Percentiles rank a stretch among this genome's conserved stretches.
Evolutionary conservation across 148 eudicot genomes (phyloP).

Genomic region (Cornus controversa): DNA sequence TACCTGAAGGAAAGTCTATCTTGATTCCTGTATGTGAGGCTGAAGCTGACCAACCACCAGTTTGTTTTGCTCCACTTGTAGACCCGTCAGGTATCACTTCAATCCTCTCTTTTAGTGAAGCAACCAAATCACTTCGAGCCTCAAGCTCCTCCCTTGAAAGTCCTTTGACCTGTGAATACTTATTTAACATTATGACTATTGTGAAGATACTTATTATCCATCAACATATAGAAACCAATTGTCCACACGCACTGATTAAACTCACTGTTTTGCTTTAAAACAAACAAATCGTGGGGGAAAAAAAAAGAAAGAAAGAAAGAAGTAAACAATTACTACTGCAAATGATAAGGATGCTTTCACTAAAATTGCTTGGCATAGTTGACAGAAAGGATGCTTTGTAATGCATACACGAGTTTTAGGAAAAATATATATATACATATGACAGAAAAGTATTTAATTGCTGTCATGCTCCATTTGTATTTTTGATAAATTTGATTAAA

Average conservation of each 20-base stretch:
- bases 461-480: too few relatives aligned
- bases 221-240: background rate
- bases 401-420: background rate
- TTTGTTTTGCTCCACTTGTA: constrained; percentile 30
- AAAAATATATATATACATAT: too few relatives aligned
- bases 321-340: background rate
- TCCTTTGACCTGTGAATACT: constrained; percentile 50
- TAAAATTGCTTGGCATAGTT: background rate
- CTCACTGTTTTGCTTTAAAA: background rate
- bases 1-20: constrained; percentile 53
- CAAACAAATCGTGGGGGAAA: background rate
- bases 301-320: background rate
- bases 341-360: background rate
- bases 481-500: too few relatives aligned
- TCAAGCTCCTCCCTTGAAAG: constrained; percentile 65
- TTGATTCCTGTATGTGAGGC: constrained; percentile 46
- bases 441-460: too few relatives aligned
- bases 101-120: constrained; percentile 58
- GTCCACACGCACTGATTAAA: too few relatives aligned
- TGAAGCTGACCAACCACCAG: constrained; percentile 56
- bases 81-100: constrained; percentile 64
- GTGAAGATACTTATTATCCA: background rate
- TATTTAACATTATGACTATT: background rate
- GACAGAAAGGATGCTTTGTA: background rate
- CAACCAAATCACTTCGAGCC: constrained; percentile 56